These are phyloP conservation scores for Rhodotorula sp. DNA, from an alignment of 1,284 basidiomycete genomes.

Conservation along the genomic window DNA sequence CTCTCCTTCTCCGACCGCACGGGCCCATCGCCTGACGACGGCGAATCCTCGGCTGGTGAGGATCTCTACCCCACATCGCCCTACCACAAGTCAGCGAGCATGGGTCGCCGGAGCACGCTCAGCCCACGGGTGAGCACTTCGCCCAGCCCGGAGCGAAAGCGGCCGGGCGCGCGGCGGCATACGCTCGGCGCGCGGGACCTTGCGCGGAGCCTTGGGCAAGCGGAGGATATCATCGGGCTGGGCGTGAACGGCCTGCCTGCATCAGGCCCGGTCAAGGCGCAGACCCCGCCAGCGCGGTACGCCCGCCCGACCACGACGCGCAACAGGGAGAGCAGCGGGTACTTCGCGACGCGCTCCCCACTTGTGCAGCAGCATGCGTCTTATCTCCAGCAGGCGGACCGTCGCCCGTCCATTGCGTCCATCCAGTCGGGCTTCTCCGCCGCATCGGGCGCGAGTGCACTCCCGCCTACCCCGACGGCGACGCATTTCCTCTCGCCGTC, in stretches of 20 bases:
- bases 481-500: not conserved
- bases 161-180: not conserved
- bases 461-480: not conserved
- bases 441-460: not conserved
- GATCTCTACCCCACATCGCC: constrained; percentile 5
- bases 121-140: not conserved
- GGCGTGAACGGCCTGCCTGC: not conserved
- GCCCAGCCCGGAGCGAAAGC: not conserved
- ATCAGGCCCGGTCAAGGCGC: not conserved
- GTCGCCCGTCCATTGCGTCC: constrained; percentile 1
- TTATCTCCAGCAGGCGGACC: not conserved
- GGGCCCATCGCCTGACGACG: not conserved
- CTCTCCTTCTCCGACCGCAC: not conserved
- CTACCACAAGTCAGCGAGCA: not conserved
- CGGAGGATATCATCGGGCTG: not conserved
- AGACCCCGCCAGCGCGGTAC: not conserved
- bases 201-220: not conserved
- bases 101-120: not conserved
- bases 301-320: not conserved
- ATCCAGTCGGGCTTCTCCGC: not conserved
- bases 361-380: not conserved
- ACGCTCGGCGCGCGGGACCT: constrained; percentile 1
- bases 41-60: constrained; percentile 14
- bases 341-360: not conserved
- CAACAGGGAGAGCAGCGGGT: not conserved